These are phyloP conservation scores for Chrysanthemum lavandulifolium DNA, from an alignment of 129 eudicot species.

Conservation along the genomic window DNA sequence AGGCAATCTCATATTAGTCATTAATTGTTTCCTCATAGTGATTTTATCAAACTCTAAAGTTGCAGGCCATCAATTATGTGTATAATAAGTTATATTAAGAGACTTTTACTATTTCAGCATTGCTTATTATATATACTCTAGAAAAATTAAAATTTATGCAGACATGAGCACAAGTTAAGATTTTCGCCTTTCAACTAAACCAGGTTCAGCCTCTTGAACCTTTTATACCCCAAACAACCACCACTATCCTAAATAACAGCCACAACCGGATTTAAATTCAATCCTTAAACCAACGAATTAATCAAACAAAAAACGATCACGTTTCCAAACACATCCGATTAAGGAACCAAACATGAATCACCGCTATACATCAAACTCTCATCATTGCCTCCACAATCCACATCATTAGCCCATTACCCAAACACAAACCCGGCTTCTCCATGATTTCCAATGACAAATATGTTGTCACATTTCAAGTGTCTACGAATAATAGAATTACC, in stretches of 20 bases:
- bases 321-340: constrained; percentile 69
- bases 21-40: too few relatives aligned
- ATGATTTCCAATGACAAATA: too few relatives aligned
- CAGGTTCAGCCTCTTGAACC: constrained; percentile 43
- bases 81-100: too few relatives aligned
- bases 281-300: constrained; percentile 45
- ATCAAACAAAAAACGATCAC: constrained; percentile 68
- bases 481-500: too few relatives aligned
- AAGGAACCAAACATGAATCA: constrained; percentile 39
- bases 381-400: constrained; percentile 19
- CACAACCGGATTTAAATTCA: constrained; percentile 44
- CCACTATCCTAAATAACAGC: constrained; percentile 43
- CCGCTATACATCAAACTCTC: constrained; percentile 38
- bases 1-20: too few relatives aligned
- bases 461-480: too few relatives aligned
- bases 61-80: too few relatives aligned
- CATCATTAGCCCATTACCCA: constrained; percentile 35
- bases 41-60: too few relatives aligned
- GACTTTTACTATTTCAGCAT: too few relatives aligned
- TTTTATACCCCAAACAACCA: constrained; percentile 17
- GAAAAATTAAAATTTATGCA: too few relatives aligned
- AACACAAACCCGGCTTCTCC: constrained; percentile 28
- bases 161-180: constrained; percentile 5
- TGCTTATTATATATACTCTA: too few relatives aligned
- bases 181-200: constrained; percentile 60